A percentile compares a stretch with the other conserved stretches of the same genome.
These are phyloP conservation scores for Saturnispora mendoncae DNA, from an alignment of 805 yeast species.

Conservation along the genomic window DNA sequence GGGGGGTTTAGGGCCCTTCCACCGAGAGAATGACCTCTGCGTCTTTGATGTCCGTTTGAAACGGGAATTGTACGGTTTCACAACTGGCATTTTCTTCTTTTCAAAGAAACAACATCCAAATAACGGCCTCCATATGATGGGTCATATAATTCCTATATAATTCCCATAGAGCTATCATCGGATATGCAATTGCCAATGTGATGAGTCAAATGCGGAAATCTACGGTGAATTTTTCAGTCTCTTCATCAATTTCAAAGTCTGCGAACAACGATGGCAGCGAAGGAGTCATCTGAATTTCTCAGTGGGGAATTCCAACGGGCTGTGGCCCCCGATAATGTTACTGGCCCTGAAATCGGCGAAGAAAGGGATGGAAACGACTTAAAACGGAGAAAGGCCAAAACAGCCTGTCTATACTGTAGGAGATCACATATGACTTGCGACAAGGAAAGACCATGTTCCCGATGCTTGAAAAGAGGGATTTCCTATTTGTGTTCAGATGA, in stretches of 20 bases:
- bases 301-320: not conserved
- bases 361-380: not conserved
- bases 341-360: too few species aligned
- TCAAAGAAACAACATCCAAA: too few species aligned
- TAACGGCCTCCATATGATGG: too few species aligned
- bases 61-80: not conserved
- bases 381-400: slow-evolving; percentile 37
- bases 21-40: not conserved
- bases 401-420: slow-evolving; percentile 86
- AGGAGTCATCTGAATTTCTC: too few species aligned
- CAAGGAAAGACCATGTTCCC: slow-evolving; percentile 60
- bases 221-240: not conserved
- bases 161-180: too few species aligned
- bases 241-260: too few species aligned
- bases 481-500: slow-evolving; percentile 83
- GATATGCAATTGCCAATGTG: too few species aligned
- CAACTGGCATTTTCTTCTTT: not conserved
- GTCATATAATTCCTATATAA: too few species aligned
- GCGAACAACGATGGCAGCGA: too few species aligned
- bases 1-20: not conserved
- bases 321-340: not conserved
- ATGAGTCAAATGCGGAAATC: not conserved
- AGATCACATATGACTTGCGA: slow-evolving; percentile 94
- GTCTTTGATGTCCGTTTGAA: not conserved
- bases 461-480: slow-evolving; percentile 81